Evolutionary conservation across 2,329 filamentous ascomycete genomes (phyloP).

Genomic region (Botrytis tulipae): DNA sequence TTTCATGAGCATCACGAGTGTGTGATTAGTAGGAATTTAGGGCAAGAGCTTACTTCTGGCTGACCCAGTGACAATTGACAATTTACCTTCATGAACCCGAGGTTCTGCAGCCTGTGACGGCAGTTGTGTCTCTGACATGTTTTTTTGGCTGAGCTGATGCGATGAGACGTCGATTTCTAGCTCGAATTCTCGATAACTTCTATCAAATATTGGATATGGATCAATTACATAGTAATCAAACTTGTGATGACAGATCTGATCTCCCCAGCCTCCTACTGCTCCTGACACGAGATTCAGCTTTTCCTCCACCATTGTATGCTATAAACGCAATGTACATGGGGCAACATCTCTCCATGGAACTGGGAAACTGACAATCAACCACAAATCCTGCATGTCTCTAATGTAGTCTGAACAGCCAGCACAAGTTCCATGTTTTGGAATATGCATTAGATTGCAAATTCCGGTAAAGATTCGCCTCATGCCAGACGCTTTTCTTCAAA

Average conservation of each 20-base stretch:
- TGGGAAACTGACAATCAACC: background rate
- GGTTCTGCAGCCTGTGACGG: conserved; percentile 41
- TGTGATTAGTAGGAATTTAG: conserved; percentile 10
- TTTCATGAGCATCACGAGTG: conserved; percentile 7
- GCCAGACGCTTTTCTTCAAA: background rate
- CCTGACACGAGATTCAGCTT: background rate
- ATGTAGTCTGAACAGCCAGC: background rate
- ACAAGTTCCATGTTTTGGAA: background rate
- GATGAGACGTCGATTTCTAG: background rate
- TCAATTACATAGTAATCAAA: background rate
- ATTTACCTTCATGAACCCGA: conserved; percentile 56
- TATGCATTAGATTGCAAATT: background rate
- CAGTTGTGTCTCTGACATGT: background rate
- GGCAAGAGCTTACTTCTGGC: conserved; percentile 59
- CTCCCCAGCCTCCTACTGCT: background rate
- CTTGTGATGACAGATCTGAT: background rate
- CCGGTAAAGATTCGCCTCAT: background rate
- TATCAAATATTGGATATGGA: background rate
- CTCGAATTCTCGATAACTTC: background rate
- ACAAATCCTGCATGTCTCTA: background rate
- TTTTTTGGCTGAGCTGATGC: background rate
- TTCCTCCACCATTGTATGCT: background rate
- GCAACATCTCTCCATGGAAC: background rate
- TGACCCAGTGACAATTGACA: conserved; percentile 73
- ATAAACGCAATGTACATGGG: background rate